Base-by-base conservation (phyloP, 1,284 basidiomycete genomes). In the Rhizopogon parksii region DNA sequence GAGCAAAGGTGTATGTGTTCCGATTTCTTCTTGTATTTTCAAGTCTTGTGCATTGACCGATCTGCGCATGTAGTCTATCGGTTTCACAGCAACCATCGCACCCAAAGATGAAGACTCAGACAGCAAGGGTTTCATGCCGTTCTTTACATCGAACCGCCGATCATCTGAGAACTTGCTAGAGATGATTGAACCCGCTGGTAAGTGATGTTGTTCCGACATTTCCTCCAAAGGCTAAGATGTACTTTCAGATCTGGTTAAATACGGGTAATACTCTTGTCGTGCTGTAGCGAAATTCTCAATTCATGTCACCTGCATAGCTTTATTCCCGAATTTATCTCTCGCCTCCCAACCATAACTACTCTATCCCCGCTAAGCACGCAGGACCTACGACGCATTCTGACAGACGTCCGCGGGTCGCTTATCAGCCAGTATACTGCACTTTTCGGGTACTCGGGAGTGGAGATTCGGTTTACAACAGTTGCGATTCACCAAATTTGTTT, bases 241-340 rank as follows among this genome's bases (percentile, higher is more conserved):
- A 6, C 49, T 47, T 46, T 27, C 60, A 79, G 95, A 97, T 71
- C 74, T 97, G 9, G 78, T 90, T 9, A 80, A 84, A 73, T 97
- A 88, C 59, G 94, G 95, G 83, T 86, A 70, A 52, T 60, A 5
- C 24, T 25, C 46, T 47, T 14, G 46, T 12, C 35, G 2, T 47
- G 4, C 15, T 40, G 47, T 36, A 36, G 30, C 15, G 48, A 19
- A 56, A 54, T 21, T 49, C 48, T 6, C n/a, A 49, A 40, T 9
- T 45, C 30, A 54, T 34, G 15, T 56, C 37, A 52, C 36, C 34
- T 40, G 49, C 27, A 27, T 49, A 88, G 86, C 0, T 87, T 96
- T 56, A 97, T 98, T 52, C 95, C 95, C 7, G 95, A 96, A 69
- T 96, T 97, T 63, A 79, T 95, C 37, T 93, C 91, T 19, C 87